These are phyloP conservation scores for Cordyceps cateniannulata DNA, from an alignment of 2,329 filamentous ascomycete genomes.

Conservation along the genomic window DNA sequence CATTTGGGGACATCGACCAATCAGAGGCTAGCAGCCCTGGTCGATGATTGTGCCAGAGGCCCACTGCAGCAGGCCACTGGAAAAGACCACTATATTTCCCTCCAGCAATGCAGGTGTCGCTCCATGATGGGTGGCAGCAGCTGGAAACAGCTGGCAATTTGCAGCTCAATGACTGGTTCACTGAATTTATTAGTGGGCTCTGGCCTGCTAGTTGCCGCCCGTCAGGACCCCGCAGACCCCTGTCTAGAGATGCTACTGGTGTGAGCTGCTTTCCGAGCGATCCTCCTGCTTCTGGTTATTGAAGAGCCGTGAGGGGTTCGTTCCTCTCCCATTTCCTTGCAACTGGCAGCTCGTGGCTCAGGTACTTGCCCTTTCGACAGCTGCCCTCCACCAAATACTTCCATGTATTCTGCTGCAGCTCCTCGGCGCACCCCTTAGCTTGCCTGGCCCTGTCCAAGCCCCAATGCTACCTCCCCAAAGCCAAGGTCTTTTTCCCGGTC, in stretches of 20 bases:
- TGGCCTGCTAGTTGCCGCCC: slow-evolving; percentile 4
- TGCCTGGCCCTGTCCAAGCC: slow-evolving; percentile 3
- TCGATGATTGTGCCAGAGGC: not conserved
- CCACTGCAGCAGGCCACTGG: not conserved
- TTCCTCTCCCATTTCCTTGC: too few species aligned
- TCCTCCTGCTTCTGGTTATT: too few species aligned
- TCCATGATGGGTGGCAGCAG: not conserved
- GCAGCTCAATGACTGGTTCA: not conserved
- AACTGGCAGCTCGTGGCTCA: too few species aligned
- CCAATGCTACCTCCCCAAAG: slow-evolving; percentile 1
- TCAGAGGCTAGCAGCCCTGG: not conserved
- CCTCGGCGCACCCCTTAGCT: not conserved
- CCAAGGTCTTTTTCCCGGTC: not conserved
- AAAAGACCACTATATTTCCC: not conserved
- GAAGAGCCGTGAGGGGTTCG: too few species aligned
- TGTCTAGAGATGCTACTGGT: slow-evolving; percentile 1
- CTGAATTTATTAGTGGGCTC: not conserved
- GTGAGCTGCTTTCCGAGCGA: not conserved
- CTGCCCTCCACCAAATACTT: not conserved
- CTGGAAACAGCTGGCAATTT: not conserved
- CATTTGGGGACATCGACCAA: not conserved
- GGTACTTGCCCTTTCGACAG: not conserved
- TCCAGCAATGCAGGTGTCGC: not conserved
- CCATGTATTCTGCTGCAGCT: not conserved
- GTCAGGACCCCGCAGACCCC: slow-evolving; percentile 2